These are phyloP conservation scores for Xerocomellus amylosporus DNA, from an alignment of 768 basidiomycete species.

Conservation along the genomic window DNA sequence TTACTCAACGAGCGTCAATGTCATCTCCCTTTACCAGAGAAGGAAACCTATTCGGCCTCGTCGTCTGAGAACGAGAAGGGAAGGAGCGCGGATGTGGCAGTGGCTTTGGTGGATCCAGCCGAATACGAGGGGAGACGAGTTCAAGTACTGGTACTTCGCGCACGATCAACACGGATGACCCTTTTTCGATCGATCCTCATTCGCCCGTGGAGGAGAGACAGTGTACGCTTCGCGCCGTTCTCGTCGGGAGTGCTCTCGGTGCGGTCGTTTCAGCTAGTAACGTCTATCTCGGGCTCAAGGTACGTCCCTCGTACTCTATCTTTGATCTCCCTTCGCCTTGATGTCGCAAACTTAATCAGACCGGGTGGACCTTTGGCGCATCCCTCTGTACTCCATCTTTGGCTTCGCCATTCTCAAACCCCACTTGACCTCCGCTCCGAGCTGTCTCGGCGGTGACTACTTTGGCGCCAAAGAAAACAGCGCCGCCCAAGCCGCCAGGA, in stretches of 20 bases:
- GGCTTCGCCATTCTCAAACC: slow-evolving; percentile 57
- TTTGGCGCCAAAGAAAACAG: slow-evolving; percentile 65
- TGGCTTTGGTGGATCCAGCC: neutral
- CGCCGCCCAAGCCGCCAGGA: slow-evolving; percentile 17
- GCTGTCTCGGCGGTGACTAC: slow-evolving; percentile 46
- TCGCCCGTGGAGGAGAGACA: slow-evolving; percentile 42
- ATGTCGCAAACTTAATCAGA: slow-evolving; percentile 24
- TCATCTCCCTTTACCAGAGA: neutral
- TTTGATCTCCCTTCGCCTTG: neutral
- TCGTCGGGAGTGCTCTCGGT: slow-evolving; percentile 51
- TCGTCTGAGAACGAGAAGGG: slow-evolving; percentile 1
- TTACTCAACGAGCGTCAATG: neutral
- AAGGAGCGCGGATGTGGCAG: neutral
- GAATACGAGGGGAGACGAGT: neutral
- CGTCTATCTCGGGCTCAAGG: slow-evolving; percentile 65
- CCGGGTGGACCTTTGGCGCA: slow-evolving; percentile 64
- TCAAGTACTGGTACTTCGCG: neutral
- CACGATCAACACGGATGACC: slow-evolving; percentile 31
- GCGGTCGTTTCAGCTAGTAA: slow-evolving; percentile 59
- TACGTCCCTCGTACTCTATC: neutral
- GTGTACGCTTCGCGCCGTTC: slow-evolving; percentile 49
- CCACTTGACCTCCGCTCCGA: slow-evolving; percentile 46
- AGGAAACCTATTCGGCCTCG: neutral
- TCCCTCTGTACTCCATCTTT: slow-evolving; percentile 45
- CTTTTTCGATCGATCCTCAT: slow-evolving; percentile 54